Evolutionary conservation across 176 grass and related monocot species (phyloP), one percentile per base, ranked within the genome.

Genomic region (Triticum dicoccoides): DNA sequence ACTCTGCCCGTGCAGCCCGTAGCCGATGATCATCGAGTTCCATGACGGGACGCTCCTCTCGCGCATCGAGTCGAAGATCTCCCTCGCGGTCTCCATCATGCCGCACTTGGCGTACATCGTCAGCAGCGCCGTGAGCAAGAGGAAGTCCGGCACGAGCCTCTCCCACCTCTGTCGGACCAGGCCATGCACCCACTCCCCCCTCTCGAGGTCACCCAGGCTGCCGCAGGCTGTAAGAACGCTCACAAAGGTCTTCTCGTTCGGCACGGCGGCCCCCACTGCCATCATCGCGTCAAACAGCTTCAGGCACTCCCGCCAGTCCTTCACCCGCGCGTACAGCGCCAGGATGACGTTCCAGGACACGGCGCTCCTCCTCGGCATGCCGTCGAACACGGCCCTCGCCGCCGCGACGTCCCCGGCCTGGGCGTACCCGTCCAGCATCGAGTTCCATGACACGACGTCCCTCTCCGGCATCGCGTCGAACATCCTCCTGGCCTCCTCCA

Each of bases 1-100:
- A 4, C 77, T 84, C 21, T 87, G 59, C 20, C 93, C 88, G 7
- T 92, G 93, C 77, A 92, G 61, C 21, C 93, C 93, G 59, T 91
- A 89, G 10, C 93, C 88, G 1, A 89, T 85, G 51, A 95, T 95
- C 93, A 95, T 91, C 4, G 90, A 95, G 68, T 95, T 95, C 93
- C 93, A 95, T 3, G 93, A 89, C 1, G 81, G 86, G 5, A 85
- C 88, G 63, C 81, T 92, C 38, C 18, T 80, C 37, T 91, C 88
- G 0, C 37, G 23, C 90, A 95, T 92, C 9, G 38, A 92, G 66
- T 95, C 67, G 12, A 95, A 95, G 62, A 92, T 61, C 68, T 85
- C 66, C 70, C 78, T 73, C 0, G 93, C 86, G 0, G 35, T 65
- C 27, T 54, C 81, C 90, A 92, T 95, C 32, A 58, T 84, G 5